Conservation (phyloP, 371 early-diverging fungal genomes). For the Mucor lusitanicus region DNA sequence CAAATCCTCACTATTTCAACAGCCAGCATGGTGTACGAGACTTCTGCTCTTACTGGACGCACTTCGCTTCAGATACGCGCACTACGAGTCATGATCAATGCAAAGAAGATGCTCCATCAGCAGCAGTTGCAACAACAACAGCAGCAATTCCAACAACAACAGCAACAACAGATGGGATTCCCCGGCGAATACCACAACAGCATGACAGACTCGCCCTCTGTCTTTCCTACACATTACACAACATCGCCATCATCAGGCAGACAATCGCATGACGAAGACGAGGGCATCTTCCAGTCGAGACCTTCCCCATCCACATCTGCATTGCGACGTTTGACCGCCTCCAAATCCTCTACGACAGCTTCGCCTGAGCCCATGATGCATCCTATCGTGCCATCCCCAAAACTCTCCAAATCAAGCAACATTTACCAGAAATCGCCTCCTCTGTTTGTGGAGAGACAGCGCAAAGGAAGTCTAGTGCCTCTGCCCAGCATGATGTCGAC, state of each 20-base stretch:
- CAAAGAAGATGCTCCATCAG: conserved; percentile 62
- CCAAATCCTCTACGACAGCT: conserved; percentile 18
- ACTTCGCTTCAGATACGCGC: conserved; percentile 68
- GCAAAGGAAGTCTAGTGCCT: conserved; percentile 23
- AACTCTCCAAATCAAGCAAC: conserved; percentile 23
- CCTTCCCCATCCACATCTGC: not conserved
- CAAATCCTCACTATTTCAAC: conserved; percentile 65
- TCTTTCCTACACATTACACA: not conserved
- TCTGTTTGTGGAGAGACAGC: conserved; percentile 14
- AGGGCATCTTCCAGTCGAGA: not conserved
- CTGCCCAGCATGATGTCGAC: not conserved
- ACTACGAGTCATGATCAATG: conserved; percentile 62
- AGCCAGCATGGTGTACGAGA: conserved; percentile 71
- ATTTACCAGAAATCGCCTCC: conserved; percentile 5
- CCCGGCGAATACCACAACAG: conserved; percentile 8
- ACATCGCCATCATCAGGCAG: not conserved
- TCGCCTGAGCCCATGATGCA: conserved; percentile 10
- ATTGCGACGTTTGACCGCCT: conserved; percentile 18
- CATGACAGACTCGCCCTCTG: conserved; percentile 4
- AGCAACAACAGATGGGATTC: conserved; percentile 23
- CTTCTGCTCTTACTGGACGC: conserved; percentile 59
- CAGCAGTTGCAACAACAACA: conserved; percentile 53
- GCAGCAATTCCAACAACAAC: conserved; percentile 8
- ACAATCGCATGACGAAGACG: conserved; percentile 6
- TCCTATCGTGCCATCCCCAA: conserved; percentile 10